These are phyloP conservation scores for Gnomoniopsis smithogilvyi DNA, from an alignment of 2,329 filamentous ascomycete species.

Conservation along the genomic window DNA sequence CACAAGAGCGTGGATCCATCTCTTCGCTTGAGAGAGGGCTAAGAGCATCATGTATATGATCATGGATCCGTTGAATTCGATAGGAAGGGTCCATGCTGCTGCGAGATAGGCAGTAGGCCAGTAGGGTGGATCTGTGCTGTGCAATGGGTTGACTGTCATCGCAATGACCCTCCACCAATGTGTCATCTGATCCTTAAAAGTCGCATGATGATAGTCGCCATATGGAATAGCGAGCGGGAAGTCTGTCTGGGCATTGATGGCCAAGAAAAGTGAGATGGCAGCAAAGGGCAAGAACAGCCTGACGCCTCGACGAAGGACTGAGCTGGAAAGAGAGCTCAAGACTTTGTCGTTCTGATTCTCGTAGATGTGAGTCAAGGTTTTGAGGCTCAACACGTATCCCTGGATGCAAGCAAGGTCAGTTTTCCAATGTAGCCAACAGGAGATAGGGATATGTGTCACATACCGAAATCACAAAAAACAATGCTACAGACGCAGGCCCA, in stretches of 20 bases:
- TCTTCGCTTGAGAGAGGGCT: conserved; percentile 12
- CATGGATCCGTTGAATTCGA: conserved; percentile 22
- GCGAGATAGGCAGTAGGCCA: conserved; percentile 17
- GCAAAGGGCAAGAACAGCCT: conserved; percentile 29
- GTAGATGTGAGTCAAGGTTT: conserved; percentile 25
- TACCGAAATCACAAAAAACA: conserved; percentile 34
- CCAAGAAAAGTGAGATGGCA: conserved; percentile 21
- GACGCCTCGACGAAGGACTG: conserved; percentile 27
- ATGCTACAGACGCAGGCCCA: conserved; percentile 28
- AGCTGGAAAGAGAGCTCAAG: conserved; percentile 20
- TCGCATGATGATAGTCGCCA: not conserved
- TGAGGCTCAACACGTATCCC: conserved; percentile 31
- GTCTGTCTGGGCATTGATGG: not conserved
- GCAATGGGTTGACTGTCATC: not conserved
- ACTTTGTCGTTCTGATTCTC: conserved; percentile 14
- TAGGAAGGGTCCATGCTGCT: conserved; percentile 23
- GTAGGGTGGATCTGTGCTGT: not conserved
- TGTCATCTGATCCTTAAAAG: not conserved
- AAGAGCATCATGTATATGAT: conserved; percentile 19
- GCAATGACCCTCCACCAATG: not conserved
- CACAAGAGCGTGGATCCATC: conserved; percentile 19
- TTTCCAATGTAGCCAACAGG: not conserved
- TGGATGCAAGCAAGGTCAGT: not conserved
- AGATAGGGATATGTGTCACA: not conserved
- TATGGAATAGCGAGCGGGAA: not conserved